phyloP scores from a whole-genome alignment of 352 stramenopile species.

The Phytophthora capsici region DNA sequence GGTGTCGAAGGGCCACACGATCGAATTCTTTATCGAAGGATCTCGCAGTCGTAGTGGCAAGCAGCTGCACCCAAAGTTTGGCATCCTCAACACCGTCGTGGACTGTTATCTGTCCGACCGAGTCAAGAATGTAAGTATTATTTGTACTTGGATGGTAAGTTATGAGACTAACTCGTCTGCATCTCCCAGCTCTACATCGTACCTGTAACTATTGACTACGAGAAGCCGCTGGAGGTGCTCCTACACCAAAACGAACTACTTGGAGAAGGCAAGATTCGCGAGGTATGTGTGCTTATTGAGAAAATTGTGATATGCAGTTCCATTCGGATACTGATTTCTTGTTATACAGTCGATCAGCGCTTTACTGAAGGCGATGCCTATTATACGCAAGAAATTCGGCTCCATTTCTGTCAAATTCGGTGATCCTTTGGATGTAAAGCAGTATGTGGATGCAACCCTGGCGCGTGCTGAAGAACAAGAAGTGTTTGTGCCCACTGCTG shows the following conservation, averaged over 20 bases:
- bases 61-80: constrained; percentile 84
- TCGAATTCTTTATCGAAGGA: constrained; percentile 91
- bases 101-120: constrained; percentile 73
- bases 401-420: constrained; percentile 85
- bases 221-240: constrained; percentile 84
- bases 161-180: constrained; percentile 7
- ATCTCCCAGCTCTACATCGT: constrained; percentile 72
- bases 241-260: constrained; percentile 85
- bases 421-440: constrained; percentile 66
- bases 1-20: constrained; percentile 72
- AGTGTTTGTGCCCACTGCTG: constrained; percentile 38
- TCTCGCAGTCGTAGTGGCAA: constrained; percentile 85
- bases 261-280: constrained; percentile 81
- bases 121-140: constrained; percentile 72
- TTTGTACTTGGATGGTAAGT: neutral
- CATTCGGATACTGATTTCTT: constrained; percentile 1
- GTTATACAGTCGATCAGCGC: constrained; percentile 57
- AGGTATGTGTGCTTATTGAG: constrained; percentile 36
- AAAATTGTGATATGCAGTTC: no score
- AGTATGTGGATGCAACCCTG: constrained; percentile 46
- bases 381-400: constrained; percentile 83
- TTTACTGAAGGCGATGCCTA: constrained; percentile 69
- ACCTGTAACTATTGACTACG: constrained; percentile 87
- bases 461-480: constrained; percentile 39
- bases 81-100: constrained; percentile 74